These are phyloP conservation scores for Raphanus sativus DNA, from an alignment of 345 rosid genomes.

Conservation along the genomic window DNA sequence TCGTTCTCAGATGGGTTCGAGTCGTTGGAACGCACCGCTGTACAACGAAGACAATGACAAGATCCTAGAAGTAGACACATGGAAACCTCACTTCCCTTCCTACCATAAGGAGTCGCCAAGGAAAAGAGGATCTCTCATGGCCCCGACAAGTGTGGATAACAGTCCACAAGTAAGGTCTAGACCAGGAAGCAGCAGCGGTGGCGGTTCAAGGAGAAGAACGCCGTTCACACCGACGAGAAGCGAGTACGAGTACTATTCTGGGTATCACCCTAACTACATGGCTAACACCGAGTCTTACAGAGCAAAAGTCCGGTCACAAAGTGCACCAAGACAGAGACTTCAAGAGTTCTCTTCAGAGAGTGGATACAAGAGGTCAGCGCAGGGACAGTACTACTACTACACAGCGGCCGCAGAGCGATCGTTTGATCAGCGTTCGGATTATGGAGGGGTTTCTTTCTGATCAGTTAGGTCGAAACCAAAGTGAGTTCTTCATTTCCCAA, in stretches of 20 bases:
- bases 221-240: slow-evolving; percentile 81
- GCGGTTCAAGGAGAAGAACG: slow-evolving; percentile 57
- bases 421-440: slow-evolving; percentile 42
- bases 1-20: slow-evolving; percentile 46
- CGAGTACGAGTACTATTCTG: slow-evolving; percentile 60
- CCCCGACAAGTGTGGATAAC: slow-evolving; percentile 58
- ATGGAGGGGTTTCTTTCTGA: slow-evolving; percentile 23
- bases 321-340: slow-evolving; percentile 92
- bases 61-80: slow-evolving; percentile 92
- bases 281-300: slow-evolving; percentile 82
- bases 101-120: slow-evolving; percentile 54
- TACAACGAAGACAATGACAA: slow-evolving; percentile 58
- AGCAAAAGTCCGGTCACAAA: slow-evolving; percentile 85
- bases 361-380: slow-evolving; percentile 39
- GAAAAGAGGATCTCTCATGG: slow-evolving; percentile 45
- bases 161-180: slow-evolving; percentile 74
- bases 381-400: slow-evolving; percentile 45
- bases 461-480: slow-evolving; percentile 16
- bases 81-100: slow-evolving; percentile 70
- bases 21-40: slow-evolving; percentile 52
- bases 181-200: slow-evolving; percentile 62
- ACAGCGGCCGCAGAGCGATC: slow-evolving; percentile 34
- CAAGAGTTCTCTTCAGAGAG: slow-evolving; percentile 42
- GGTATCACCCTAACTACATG: slow-evolving; percentile 86
- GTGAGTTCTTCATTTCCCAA: slow-evolving; percentile 32